These are phyloP conservation scores for Venturia oleaginea DNA, from an alignment of 2,329 filamentous ascomycete species.

Conservation along the genomic window DNA sequence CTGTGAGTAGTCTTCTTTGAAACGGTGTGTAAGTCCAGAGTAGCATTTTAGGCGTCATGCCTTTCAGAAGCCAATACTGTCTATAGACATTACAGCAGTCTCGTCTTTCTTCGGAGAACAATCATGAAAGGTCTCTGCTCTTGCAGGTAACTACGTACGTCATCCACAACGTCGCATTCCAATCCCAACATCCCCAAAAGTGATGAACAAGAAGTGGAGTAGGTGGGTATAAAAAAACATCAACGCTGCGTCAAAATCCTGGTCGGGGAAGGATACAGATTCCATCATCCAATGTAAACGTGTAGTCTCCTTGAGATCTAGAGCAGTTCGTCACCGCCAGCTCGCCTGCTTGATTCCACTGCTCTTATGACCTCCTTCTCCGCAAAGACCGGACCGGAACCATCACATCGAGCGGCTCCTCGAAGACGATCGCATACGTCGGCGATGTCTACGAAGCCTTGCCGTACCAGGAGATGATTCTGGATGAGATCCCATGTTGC, in stretches of 20 bases:
- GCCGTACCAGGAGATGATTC: constrained; percentile 64
- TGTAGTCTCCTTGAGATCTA: constrained; percentile 22
- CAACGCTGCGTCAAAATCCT: background rate
- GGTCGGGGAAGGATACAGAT: background rate
- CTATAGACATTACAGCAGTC: background rate
- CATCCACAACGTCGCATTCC: background rate
- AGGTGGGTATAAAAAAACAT: background rate
- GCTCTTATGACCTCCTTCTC: constrained; percentile 64
- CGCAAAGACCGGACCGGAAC: constrained; percentile 76
- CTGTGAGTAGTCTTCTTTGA: background rate
- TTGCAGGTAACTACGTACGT: background rate
- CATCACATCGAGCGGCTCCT: constrained; percentile 68
- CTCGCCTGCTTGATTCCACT: constrained; percentile 69
- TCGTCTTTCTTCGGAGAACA: background rate
- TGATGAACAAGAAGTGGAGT: background rate
- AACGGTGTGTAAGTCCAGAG: background rate
- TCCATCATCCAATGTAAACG: background rate
- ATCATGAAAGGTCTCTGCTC: background rate
- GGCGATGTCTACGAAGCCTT: constrained; percentile 70
- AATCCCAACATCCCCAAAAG: background rate
- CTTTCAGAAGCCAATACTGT: background rate
- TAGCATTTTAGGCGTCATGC: background rate
- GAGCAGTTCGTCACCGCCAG: constrained; percentile 69
- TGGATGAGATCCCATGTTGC: constrained; percentile 90
- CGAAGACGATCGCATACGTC: constrained; percentile 74